A percentile compares a stretch with the other conserved stretches of the same genome.
phyloP scores from a whole-genome alignment of 768 basidiomycete species.

The Agrocybe pediades region DNA sequence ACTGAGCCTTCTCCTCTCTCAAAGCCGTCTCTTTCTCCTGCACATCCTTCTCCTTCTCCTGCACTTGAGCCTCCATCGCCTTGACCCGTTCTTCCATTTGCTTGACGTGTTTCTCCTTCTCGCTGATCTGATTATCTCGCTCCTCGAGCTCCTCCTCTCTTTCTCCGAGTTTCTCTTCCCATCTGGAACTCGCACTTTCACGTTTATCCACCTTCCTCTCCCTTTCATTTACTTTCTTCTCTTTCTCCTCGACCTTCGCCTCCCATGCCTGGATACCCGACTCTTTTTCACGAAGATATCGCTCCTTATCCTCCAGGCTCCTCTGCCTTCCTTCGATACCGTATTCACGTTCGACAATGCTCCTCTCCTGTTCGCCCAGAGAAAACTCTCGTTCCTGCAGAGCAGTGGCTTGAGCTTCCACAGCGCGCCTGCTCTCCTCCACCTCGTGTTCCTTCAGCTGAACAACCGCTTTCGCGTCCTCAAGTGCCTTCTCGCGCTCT shows the following conservation, averaged over 20 bases:
- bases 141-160: conserved; percentile 1
- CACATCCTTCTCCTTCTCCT: neutral
- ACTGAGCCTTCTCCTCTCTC: neutral
- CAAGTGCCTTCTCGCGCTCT: conserved; percentile 3
- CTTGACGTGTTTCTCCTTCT: neutral
- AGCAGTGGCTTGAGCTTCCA: neutral
- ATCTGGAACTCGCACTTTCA: neutral
- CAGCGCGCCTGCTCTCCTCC: neutral
- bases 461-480: neutral
- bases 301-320: neutral
- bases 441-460: conserved; percentile 1
- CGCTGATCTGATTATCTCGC: neutral
- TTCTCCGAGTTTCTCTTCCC: conserved; percentile 7
- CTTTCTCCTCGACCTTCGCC: neutral
- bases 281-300: conserved; percentile 1
- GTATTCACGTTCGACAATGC: neutral
- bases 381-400: conserved; percentile 1
- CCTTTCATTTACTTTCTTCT: conserved; percentile 6
- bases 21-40: neutral
- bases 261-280: conserved; percentile 3
- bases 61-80: neutral
- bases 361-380: neutral
- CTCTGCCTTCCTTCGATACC: neutral
- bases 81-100: neutral
- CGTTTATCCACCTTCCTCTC: conserved; percentile 1